Percentiles rank a stretch among this genome's conserved stretches.
These are phyloP conservation scores for Aethionema arabicum DNA, from an alignment of 345 rosid species.

Conservation along the genomic window DNA sequence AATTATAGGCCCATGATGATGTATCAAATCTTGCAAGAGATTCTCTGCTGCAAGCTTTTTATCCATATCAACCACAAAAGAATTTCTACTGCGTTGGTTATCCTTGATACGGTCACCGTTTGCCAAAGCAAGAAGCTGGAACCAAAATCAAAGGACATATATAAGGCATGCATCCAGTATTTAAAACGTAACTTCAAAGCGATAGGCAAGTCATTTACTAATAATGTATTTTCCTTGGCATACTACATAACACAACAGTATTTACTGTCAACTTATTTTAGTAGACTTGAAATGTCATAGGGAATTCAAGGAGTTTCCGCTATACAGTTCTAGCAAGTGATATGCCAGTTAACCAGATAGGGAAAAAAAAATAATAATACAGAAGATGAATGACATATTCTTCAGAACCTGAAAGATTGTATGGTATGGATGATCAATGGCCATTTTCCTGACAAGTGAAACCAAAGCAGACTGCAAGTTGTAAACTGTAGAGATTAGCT, in stretches of 20 bases:
- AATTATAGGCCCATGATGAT: conserved; percentile 73
- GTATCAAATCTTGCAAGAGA: conserved; percentile 66
- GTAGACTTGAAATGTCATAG: conserved; percentile 20
- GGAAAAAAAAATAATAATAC: conserved; percentile 16
- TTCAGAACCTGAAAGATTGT: conserved; percentile 78
- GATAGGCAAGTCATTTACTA: conserved; percentile 12
- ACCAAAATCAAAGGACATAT: conserved; percentile 26
- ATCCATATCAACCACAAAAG: conserved; percentile 87
- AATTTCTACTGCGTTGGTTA: conserved; percentile 86
- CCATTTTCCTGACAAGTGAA: conserved; percentile 94
- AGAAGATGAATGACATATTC: conserved; percentile 13
- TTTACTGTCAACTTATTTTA: conserved; percentile 17
- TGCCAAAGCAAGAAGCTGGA: conserved; percentile 88
- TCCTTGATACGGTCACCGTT: conserved; percentile 98
- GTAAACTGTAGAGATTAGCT: conserved; percentile 35
- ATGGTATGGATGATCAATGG: conserved; percentile 96
- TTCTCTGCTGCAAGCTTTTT: conserved; percentile 87
- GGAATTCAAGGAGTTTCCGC: conserved; percentile 10
- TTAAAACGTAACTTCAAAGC: conserved; percentile 2
- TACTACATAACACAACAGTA: conserved; percentile 18
- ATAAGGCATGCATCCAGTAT: conserved; percentile 19
- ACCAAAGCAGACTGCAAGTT: conserved; percentile 77
- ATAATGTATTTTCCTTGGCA: conserved; percentile 11
- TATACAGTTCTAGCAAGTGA: conserved; percentile 22
- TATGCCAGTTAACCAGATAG: conserved; percentile 14